Evolutionary conservation across 345 rosid genomes (phyloP).

Genomic region (Heritiera fomes): DNA sequence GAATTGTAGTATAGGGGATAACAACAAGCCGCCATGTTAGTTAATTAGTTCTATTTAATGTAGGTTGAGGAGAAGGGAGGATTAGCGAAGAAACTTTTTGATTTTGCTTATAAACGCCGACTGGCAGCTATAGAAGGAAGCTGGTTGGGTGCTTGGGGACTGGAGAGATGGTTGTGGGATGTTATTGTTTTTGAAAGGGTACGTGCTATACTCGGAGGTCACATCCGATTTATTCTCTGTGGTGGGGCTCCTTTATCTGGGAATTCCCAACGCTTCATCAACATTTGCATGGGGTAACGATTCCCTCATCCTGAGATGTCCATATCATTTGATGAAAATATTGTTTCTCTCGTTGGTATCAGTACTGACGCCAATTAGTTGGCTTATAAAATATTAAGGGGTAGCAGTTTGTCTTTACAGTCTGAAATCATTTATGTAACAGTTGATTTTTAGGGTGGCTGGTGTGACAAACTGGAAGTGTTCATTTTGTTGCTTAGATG

Average conservation of each 20-base stretch:
- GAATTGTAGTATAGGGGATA: not conserved
- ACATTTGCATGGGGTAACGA: slow-evolving; percentile 86
- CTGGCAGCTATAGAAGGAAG: slow-evolving; percentile 79
- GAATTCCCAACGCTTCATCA: slow-evolving; percentile 83
- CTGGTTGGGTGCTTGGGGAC: slow-evolving; percentile 93
- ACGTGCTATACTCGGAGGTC: slow-evolving; percentile 77
- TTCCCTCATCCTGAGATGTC: slow-evolving; percentile 13
- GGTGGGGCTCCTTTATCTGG: slow-evolving; percentile 96
- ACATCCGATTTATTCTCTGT: slow-evolving; percentile 65
- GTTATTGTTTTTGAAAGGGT: slow-evolving; percentile 57
- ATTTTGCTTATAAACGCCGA: slow-evolving; percentile 67
- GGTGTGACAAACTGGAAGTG: not conserved
- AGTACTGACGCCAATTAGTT: not conserved
- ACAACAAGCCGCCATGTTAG: slow-evolving; percentile 9
- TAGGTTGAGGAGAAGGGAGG: slow-evolving; percentile 90
- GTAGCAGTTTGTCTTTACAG: not conserved
- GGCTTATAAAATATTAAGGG: not conserved
- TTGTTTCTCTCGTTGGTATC: slow-evolving; percentile 16
- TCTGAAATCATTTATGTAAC: not conserved
- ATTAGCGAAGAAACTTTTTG: slow-evolving; percentile 59
- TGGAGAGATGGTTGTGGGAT: slow-evolving; percentile 79
- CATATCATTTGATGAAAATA: not conserved
- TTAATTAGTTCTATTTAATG: slow-evolving; percentile 19
- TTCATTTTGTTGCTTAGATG: not conserved
- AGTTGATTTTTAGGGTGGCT: not conserved